phyloP scores from a whole-genome alignment of 2,329 filamentous ascomycete species.

The Colletotrichum shisoi region DNA sequence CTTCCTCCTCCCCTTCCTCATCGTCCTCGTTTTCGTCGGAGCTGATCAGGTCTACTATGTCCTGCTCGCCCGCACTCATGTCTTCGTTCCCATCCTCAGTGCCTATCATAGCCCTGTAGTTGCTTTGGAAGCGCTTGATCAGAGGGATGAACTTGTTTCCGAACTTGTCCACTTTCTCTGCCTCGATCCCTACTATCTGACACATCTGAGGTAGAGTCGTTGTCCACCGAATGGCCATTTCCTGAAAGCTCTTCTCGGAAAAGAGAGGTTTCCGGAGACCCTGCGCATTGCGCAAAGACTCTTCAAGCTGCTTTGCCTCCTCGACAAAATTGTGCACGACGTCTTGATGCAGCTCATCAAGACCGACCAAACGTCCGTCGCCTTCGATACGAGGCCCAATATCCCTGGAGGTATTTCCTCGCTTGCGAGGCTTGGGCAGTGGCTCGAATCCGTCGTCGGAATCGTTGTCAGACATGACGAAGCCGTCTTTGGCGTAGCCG shows the following conservation, averaged over 20 bases:
- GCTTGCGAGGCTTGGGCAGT: slow-evolving; percentile 46
- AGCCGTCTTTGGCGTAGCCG: slow-evolving; percentile 60
- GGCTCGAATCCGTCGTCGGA: slow-evolving; percentile 59
- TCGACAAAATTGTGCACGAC: slow-evolving; percentile 71
- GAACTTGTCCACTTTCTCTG: slow-evolving; percentile 67
- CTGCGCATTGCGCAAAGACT: slow-evolving; percentile 67
- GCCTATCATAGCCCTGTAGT: slow-evolving; percentile 63
- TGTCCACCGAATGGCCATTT: slow-evolving; percentile 77
- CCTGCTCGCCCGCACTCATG: slow-evolving; percentile 44
- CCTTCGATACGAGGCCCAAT: slow-evolving; percentile 67
- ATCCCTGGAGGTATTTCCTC: slow-evolving; percentile 40
- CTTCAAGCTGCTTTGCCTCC: slow-evolving; percentile 67
- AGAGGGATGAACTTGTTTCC: slow-evolving; percentile 69
- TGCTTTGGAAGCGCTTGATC: slow-evolving; percentile 57
- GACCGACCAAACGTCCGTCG: slow-evolving; percentile 61
- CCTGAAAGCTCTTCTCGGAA: slow-evolving; percentile 71
- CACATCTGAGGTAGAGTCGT: slow-evolving; percentile 68
- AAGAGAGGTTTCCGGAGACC: slow-evolving; percentile 69
- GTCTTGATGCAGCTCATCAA: slow-evolving; percentile 68
- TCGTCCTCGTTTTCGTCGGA: slow-evolving; percentile 51
- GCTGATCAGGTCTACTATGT: slow-evolving; percentile 65
- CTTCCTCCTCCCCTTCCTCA: slow-evolving; percentile 50
- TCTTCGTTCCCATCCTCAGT: slow-evolving; percentile 36
- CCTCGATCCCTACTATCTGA: slow-evolving; percentile 68
- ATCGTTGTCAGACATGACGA: slow-evolving; percentile 56